Base-by-base conservation (phyloP, 331 rosid species). In the Rhamnella rubrinervis region DNA sequence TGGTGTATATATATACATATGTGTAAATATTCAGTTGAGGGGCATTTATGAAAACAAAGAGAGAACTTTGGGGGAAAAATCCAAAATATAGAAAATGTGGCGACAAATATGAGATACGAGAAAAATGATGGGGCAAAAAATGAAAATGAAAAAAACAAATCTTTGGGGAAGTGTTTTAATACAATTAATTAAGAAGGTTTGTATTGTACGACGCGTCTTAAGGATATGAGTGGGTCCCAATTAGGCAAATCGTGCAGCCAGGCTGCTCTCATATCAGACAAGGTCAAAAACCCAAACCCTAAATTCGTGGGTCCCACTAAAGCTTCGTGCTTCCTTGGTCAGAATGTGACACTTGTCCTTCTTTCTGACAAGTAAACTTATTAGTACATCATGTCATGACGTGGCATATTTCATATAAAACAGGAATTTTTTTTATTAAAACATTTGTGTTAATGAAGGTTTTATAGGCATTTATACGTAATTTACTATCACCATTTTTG, bases 291-390 rank as follows among this genome's bases (percentile, higher is more conserved):
- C 71, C 63, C 63, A 52, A 59, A 74, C 61, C 65, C 60, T 23
- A 66, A 80, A 39, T n/a, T 6, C 17, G 19, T 28, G 40, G 78
- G 65, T 0, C 82, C 81, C 71, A 55, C 19, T 6, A 18, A 50
- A 63, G 60, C 19, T 40, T 11, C 20, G 25, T n/a, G 70, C 74
- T 72, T 47, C 61, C 25, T 77, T 61, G 69, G 65, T 63, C 37
- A 50, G 70, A 76, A 81, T 75, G 64, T 23, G 68, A 76, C 82
- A 76, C 78, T 53, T 78, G 86, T 66, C 82, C 67, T 63, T 55
- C 13, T 62, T 60, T 41, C 37, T 23, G 75, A 73, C 76, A 75
- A 40, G 55, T 64, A 70, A 70, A 40, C 52, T 77, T 46, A 81
- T 83, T 67, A 44, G 61, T 31, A 9, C 59, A 61, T 61, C 31